Evolutionary conservation across 2,329 filamentous ascomycete genomes (phyloP).

Genomic region (Botrytis aclada): DNA sequence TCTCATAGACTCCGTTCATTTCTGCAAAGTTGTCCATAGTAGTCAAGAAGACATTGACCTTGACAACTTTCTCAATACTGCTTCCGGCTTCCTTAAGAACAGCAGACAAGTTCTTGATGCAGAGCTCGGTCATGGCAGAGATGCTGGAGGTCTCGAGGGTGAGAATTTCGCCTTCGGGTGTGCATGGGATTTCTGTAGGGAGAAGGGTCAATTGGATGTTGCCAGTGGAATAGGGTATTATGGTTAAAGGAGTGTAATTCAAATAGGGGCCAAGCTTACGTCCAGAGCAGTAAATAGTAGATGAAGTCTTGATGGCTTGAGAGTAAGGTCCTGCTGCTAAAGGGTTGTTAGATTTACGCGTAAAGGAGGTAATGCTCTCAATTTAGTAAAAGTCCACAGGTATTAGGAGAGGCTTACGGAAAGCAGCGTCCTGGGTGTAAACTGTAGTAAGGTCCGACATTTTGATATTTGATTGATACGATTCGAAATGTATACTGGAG

Average conservation of each 20-base stretch:
- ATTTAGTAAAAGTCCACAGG: neutral
- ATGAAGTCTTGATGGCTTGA: constrained; percentile 55
- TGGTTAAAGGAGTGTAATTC: neutral
- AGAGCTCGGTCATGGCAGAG: constrained; percentile 61
- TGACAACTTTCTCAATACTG: constrained; percentile 76
- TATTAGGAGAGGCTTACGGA: constrained; percentile 31
- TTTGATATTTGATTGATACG: constrained; percentile 15
- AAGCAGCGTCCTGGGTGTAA: constrained; percentile 38
- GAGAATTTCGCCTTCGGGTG: constrained; percentile 34
- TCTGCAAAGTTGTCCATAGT: constrained; percentile 62
- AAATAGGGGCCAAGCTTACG: neutral
- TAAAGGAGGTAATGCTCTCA: neutral
- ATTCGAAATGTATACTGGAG: neutral
- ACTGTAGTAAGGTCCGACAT: constrained; percentile 38
- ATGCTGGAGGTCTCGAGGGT: constrained; percentile 55
- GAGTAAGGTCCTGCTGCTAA: constrained; percentile 20
- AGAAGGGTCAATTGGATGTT: constrained; percentile 44
- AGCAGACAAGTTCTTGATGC: constrained; percentile 77
- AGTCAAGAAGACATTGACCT: constrained; percentile 81
- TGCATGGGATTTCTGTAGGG: constrained; percentile 45
- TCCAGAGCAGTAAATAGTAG: constrained; percentile 65
- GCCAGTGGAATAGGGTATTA: constrained; percentile 55
- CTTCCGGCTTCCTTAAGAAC: constrained; percentile 83
- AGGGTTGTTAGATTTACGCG: neutral
- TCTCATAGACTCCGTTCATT: constrained; percentile 68